phyloP scores from a whole-genome alignment of 176 grass and related monocot genomes.

The Eleusine indica region DNA sequence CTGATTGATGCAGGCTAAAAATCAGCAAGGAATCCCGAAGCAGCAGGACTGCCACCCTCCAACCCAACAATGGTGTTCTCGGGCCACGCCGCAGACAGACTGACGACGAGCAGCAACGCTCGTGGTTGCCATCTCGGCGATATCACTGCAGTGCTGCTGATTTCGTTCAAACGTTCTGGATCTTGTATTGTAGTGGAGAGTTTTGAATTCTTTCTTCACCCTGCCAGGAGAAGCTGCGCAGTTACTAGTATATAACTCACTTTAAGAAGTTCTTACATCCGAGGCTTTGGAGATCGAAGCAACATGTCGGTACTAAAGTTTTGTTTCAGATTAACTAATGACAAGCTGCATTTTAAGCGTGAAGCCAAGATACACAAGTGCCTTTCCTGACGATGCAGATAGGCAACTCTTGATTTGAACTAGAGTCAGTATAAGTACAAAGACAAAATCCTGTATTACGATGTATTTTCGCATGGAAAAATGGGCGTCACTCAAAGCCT shows the following conservation, averaged over 20 bases:
- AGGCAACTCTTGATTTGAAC: conserved; percentile 12
- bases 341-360: background rate
- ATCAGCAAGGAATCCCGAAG: conserved; percentile 47
- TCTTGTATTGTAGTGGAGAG: background rate
- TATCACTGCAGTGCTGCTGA: background rate
- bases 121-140: background rate
- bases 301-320: too few species aligned
- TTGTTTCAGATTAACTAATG: too few species aligned
- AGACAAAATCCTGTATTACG: conserved; percentile 38
- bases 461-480: conserved; percentile 34
- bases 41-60: conserved; percentile 20
- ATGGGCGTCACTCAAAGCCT: conserved; percentile 39
- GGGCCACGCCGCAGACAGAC: background rate
- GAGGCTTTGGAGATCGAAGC: too few species aligned
- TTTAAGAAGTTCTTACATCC: too few species aligned
- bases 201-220: background rate
- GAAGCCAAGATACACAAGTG: background rate
- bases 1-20: conserved; percentile 38
- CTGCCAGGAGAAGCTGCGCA: too few species aligned
- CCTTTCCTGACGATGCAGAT: background rate
- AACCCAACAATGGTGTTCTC: conserved; percentile 37
- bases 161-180: background rate
- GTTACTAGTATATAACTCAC: too few species aligned
- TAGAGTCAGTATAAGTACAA: conserved; percentile 34
- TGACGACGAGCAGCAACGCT: background rate